Percentiles rank a stretch among this genome's conserved stretches.
phyloP scores from a whole-genome alignment of 768 basidiomycete genomes.

The Mycena filopes region DNA sequence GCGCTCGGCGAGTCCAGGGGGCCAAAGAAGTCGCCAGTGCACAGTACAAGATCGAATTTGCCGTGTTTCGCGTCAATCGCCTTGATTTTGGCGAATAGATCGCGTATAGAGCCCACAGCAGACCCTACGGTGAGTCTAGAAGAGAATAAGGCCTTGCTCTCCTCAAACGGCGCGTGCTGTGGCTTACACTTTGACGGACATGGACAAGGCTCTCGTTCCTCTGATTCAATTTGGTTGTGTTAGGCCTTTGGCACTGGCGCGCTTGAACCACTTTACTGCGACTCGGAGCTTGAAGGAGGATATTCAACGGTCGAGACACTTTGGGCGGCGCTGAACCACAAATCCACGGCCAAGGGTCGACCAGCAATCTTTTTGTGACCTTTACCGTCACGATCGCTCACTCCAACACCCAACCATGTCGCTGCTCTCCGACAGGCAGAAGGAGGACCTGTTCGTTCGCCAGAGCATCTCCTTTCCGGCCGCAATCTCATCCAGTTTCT shows the following conservation, averaged over 20 bases:
- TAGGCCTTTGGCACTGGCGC: too few relatives aligned
- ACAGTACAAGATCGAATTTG: conserved; percentile 87
- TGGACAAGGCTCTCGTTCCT: conserved; percentile 15
- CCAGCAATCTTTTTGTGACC: conserved; percentile 46
- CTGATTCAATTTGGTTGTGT: conserved; percentile 4
- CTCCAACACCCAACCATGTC: conserved; percentile 38
- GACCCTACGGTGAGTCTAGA: conserved; percentile 81
- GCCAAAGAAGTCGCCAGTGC: conserved; percentile 89
- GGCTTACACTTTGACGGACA: conserved; percentile 52
- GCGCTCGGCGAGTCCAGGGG: conserved; percentile 48
- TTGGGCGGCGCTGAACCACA: background rate
- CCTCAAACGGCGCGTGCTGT: conserved; percentile 4
- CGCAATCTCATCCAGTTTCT: conserved; percentile 26
- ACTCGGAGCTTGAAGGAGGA: background rate
- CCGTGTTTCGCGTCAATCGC: conserved; percentile 92
- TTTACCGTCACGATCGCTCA: conserved; percentile 39
- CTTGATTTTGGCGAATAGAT: conserved; percentile 84
- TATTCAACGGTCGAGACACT: background rate
- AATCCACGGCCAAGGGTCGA: background rate
- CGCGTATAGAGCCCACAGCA: conserved; percentile 75
- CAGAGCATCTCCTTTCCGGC: background rate
- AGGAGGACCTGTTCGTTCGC: conserved; percentile 46
- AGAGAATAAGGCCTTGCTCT: conserved; percentile 16
- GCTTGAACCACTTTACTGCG: background rate
- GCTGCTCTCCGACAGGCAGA: conserved; percentile 46